Base-by-base conservation (phyloP, 495 filamentous ascomycete species). In the Clavariopsis aquatica region DNA sequence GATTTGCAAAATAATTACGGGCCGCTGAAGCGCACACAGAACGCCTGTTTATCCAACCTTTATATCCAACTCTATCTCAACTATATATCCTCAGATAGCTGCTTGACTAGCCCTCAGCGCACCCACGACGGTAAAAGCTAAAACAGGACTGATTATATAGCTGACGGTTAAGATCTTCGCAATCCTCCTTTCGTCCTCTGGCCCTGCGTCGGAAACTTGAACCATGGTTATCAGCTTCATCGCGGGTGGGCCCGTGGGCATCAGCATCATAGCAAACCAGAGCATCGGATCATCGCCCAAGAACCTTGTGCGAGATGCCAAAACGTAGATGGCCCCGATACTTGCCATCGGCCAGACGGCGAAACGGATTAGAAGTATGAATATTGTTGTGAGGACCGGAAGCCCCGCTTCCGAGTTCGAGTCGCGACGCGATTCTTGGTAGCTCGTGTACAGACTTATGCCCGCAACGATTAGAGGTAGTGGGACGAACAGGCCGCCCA, bases 261-360 rank as follows among this genome's bases (percentile, higher is more conserved):
- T 90, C 20, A 89, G 68, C 85, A 89, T 89, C 79, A 90, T 79
- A 7, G 77, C 75, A 70, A 90, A 91, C 85, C 86, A 90, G n/a
- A 91, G 69, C 60, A 91, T 84, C 0, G 89, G 87, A 69, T 91
- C 88, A 8, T 78, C 63, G 6, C 80, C 74, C 4, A 91, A 69
- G 4, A 87, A 56, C 1, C 84, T 88, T 34, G 77, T 57, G 8
- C 31, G 77, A 23, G 52, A 57, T 1, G 51, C 86, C 6, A 91
- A 65, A 0, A 74, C 57, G 65, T 86, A 90, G 10, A 90, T 80
- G 5, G 80, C 24, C 0, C 78, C 71, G 62, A 91, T 87, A 5
- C 81, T 82, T 20, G 80, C 54, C 10, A 76, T 74, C 17, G 86
- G 85, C 87, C 85, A 89, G 3, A 87, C n/a, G 17, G 87, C 71